Evolutionary conservation across 2,329 filamentous ascomycete genomes (phyloP), one percentile per base, ranked within the genome.

Genomic region (Dothistroma pini): DNA sequence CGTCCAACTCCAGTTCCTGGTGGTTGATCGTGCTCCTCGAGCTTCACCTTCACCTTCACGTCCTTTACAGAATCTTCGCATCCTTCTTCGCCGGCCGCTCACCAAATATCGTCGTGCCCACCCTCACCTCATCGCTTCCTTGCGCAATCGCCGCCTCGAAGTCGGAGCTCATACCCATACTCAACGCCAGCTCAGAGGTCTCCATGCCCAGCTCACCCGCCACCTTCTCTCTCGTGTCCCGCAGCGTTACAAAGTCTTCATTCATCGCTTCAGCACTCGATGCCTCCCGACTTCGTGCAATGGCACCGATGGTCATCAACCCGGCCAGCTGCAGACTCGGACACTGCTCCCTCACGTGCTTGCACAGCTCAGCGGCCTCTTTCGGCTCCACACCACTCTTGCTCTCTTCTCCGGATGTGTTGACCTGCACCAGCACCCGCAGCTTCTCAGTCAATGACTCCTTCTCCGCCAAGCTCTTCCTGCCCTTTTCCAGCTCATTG

Each of bases 101-200:
- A 1, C 95, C 95, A 74, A 99, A 99, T 60, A 99, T 96, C 1
- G 90, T 93, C 72, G 91, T 97, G 1, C 95, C 95, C 9, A 99
- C 86, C 60, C 95, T 84, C 6, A 99, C 93, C 81, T 97, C 92
- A 68, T 86, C 83, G 77, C 93, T 97, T 0, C 95, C 95, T 80
- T 91, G 80, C 12, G 76, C 78, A 71, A 97, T 88, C 0, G 95
- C 95, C 8, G 88, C 89, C 79, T 96, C 93, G 75, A 93, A 99
- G 76, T 99, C 95, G 71, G 91, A 87, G 74, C 92, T 97, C 95
- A 99, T 99, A 7, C 93, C 93, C 93, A 99, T 99, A 76, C 93
- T 97, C 76, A 97, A 76, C 80, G 97, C 92, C 69, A 97, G 74
- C 63, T 82, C 81, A n/a, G 79, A 77, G 16, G 80, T 74, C 16